Conservation (phyloP, 2,329 filamentous ascomycete species). For the Raffaelea albimanens region DNA sequence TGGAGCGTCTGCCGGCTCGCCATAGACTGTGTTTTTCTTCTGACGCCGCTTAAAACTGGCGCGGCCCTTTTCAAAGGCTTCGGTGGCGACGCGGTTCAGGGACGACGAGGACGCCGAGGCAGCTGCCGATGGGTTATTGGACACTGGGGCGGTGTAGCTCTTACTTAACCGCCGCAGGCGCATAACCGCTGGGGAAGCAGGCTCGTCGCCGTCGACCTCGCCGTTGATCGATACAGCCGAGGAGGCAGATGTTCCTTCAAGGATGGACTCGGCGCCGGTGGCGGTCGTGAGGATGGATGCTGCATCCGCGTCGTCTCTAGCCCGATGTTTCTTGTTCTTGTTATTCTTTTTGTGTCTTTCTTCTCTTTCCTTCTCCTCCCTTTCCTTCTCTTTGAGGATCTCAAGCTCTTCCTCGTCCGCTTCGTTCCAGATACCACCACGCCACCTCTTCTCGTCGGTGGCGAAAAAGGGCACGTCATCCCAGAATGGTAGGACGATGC, state of each 20-base stretch:
- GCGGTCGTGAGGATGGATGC: no score
- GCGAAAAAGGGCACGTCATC: slow-evolving; percentile 88
- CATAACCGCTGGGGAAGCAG: slow-evolving; percentile 23
- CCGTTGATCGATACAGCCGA: slow-evolving; percentile 21
- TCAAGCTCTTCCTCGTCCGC: slow-evolving; percentile 26
- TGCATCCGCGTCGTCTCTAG: no score
- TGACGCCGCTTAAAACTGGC: neutral
- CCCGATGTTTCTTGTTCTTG: no score
- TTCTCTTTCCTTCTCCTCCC: slow-evolving; percentile 13
- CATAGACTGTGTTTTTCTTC: neutral
- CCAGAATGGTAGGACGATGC: slow-evolving; percentile 87
- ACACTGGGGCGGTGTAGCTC: slow-evolving; percentile 35
- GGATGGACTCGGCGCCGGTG: no score
- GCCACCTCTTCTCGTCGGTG: slow-evolving; percentile 66
- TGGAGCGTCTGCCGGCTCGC: slow-evolving; percentile 13
- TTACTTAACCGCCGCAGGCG: slow-evolving; percentile 41
- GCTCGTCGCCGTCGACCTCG: slow-evolving; percentile 30
- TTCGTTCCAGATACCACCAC: slow-evolving; percentile 74
- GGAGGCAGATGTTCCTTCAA: neutral
- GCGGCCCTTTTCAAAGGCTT: neutral
- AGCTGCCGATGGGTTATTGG: slow-evolving; percentile 12
- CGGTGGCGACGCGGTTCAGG: slow-evolving; percentile 20
- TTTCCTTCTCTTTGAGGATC: slow-evolving; percentile 24
- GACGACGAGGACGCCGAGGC: slow-evolving; percentile 38
- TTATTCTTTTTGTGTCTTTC: neutral